Evolutionary conservation across 345 rosid genomes (phyloP).

Genomic region (Eucalyptus sp.): DNA sequence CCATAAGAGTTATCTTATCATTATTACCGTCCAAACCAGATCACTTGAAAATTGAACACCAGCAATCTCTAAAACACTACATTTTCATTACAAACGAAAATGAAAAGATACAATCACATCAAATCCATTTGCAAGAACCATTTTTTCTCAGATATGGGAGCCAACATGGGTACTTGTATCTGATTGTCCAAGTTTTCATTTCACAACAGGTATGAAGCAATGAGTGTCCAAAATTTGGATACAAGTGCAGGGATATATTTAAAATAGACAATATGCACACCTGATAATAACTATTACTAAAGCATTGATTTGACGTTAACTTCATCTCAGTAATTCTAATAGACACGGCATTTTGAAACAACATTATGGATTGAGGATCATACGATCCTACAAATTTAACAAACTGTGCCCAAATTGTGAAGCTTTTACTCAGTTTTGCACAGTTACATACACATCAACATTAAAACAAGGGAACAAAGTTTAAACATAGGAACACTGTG

Average conservation of each 20-base stretch:
- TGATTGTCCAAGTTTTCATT: neutral
- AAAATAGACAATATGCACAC: neutral
- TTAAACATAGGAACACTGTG: neutral
- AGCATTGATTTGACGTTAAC: neutral
- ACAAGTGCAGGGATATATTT: neutral
- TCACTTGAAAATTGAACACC: neutral
- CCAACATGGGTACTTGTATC: neutral
- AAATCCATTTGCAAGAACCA: neutral
- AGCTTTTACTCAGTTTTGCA: neutral
- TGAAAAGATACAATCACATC: neutral
- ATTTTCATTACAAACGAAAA: neutral
- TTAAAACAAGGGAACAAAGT: neutral
- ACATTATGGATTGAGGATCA: neutral
- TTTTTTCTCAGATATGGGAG: neutral
- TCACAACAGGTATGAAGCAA: neutral
- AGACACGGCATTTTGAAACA: neutral
- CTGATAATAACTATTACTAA: neutral
- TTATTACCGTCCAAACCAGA: neutral
- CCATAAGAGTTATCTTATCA: neutral
- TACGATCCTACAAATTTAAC: neutral
- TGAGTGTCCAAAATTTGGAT: neutral
- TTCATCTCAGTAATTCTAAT: neutral
- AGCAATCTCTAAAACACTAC: neutral
- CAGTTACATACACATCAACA: neutral
- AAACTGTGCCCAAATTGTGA: neutral